These are phyloP conservation scores for Asparagopsis taxiformis DNA, from an alignment of 31 red algal genomes.

Conservation along the genomic window DNA sequence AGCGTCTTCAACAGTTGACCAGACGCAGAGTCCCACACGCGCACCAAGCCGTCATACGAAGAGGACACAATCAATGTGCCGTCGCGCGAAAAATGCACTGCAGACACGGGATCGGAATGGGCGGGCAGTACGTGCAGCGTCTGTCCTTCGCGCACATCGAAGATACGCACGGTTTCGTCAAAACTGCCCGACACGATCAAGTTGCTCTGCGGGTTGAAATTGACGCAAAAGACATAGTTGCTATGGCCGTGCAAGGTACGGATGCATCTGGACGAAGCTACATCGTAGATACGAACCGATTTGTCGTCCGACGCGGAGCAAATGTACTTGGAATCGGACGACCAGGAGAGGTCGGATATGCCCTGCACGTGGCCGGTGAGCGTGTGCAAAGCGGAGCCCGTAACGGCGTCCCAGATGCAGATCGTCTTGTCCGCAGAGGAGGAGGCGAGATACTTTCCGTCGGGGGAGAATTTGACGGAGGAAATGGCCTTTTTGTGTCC, in stretches of 20 bases:
- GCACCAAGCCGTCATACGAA: constrained; percentile 86
- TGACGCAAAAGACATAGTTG: constrained; percentile 90
- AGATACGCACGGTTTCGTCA: constrained; percentile 92
- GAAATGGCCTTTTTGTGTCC: constrained; percentile 91
- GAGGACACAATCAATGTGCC: constrained; percentile 93
- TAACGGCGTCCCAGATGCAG: constrained; percentile 75
- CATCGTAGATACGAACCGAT: constrained; percentile 92
- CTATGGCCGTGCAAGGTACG: constrained; percentile 67
- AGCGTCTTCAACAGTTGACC: constrained; percentile 87
- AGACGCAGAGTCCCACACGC: constrained; percentile 88
- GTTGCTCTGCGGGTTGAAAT: constrained; percentile 89
- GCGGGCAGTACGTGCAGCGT: constrained; percentile 76
- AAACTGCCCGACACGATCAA: constrained; percentile 91
- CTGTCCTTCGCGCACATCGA: constrained; percentile 77
- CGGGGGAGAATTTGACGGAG: constrained; percentile 92
- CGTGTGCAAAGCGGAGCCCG: constrained; percentile 22
- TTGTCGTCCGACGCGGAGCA: constrained; percentile 93
- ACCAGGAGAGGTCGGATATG: constrained; percentile 94
- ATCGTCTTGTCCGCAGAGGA: constrained; percentile 92
- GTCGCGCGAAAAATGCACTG: constrained; percentile 90
- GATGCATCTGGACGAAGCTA: constrained; percentile 46
- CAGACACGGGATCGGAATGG: constrained; percentile 89
- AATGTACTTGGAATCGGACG: constrained; percentile 71
- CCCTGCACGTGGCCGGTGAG: constrained; percentile 88
- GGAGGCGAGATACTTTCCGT: constrained; percentile 87